Percentiles rank a stretch among this genome's conserved stretches.
phyloP scores from a whole-genome alignment of 202 grass and related monocot species.

The Setaria italica region DNA sequence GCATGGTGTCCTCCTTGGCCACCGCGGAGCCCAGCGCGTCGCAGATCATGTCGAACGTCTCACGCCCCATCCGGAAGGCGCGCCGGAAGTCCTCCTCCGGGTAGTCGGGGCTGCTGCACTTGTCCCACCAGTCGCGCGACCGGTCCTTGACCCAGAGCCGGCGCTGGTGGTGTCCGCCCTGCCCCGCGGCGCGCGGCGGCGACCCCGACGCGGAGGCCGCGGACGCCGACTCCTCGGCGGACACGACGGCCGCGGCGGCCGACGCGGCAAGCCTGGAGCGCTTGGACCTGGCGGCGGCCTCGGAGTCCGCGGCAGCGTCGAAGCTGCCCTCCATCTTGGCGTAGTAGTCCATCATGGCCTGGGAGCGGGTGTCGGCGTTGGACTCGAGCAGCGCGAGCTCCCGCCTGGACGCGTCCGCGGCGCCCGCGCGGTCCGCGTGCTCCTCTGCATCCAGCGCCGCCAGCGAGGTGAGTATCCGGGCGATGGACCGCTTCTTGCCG shows the following conservation, averaged over 20 bases:
- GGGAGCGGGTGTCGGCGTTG: slow-evolving; percentile 67
- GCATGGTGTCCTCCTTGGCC: slow-evolving; percentile 96
- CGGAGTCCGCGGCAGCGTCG: slow-evolving; percentile 59
- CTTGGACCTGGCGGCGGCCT: slow-evolving; percentile 56
- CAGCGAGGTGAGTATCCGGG: slow-evolving; percentile 71
- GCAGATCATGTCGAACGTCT: slow-evolving; percentile 95
- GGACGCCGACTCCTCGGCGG: not conserved
- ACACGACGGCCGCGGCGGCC: slow-evolving; percentile 29
- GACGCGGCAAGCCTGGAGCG: slow-evolving; percentile 54
- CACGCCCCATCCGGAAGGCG: slow-evolving; percentile 76
- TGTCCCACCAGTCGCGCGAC: slow-evolving; percentile 91
- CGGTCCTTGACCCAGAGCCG: slow-evolving; percentile 95
- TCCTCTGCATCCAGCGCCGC: slow-evolving; percentile 75
- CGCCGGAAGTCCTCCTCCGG: slow-evolving; percentile 83
- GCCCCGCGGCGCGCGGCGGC: slow-evolving; percentile 12
- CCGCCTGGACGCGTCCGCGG: slow-evolving; percentile 54
- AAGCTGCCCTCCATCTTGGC: slow-evolving; percentile 77
- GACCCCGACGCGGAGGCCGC: not conserved
- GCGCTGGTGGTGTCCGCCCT: slow-evolving; percentile 60
- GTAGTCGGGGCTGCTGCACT: slow-evolving; percentile 74
- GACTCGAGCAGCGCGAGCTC: slow-evolving; percentile 83
- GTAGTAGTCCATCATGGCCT: slow-evolving; percentile 76
- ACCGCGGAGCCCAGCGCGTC: slow-evolving; percentile 71
- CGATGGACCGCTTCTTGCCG: slow-evolving; percentile 76
- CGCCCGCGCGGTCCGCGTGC: slow-evolving; percentile 55